phyloP scores from a whole-genome alignment of 306 rosid genomes.

The Prunus campanulata region DNA sequence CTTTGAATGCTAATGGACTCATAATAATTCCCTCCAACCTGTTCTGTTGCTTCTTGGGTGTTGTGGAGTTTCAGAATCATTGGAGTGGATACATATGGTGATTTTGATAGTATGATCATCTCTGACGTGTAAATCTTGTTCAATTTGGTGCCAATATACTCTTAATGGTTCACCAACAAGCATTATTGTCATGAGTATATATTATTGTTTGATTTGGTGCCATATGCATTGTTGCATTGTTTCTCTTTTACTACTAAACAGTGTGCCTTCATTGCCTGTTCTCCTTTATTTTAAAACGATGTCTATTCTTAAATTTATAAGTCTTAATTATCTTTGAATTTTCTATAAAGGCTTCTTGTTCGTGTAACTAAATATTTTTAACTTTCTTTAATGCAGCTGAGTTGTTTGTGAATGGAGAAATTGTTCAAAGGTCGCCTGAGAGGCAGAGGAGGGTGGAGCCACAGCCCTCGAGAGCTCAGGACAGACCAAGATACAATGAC shows the following conservation, averaged over 20 bases:
- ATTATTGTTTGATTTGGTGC: no score
- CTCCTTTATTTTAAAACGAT: background rate
- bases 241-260: background rate
- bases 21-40: constrained; percentile 27
- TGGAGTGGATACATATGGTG: constrained; percentile 39
- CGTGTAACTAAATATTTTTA: background rate
- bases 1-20: constrained; percentile 71
- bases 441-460: constrained; percentile 98
- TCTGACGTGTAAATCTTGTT: background rate
- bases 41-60: constrained; percentile 27
- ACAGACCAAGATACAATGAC: constrained; percentile 90
- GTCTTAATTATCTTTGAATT: background rate
- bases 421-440: constrained; percentile 89
- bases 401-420: constrained; percentile 86
- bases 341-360: background rate
- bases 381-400: constrained; percentile 59
- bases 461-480: constrained; percentile 79
- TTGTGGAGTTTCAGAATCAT: constrained; percentile 41
- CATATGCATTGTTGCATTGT: background rate
- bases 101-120: background rate
- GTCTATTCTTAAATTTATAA: background rate
- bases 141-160: background rate
- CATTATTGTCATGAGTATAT: background rate
- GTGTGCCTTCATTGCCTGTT: background rate
- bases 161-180: background rate